These are phyloP conservation scores for Clavaria fumosa DNA, from an alignment of 768 basidiomycete species.

Conservation along the genomic window DNA sequence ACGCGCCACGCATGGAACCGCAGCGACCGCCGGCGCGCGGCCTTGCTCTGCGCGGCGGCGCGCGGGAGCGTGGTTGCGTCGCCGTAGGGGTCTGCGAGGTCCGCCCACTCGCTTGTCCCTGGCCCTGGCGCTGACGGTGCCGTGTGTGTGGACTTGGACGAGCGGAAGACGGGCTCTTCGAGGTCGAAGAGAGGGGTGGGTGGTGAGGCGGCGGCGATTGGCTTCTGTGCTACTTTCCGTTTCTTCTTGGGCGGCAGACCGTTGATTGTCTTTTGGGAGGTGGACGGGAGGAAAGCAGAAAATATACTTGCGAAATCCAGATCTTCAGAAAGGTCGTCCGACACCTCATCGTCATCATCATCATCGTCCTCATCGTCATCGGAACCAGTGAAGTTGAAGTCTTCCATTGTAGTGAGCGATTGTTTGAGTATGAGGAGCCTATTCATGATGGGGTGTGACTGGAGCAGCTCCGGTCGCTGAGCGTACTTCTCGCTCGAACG, in stretches of 20 bases:
- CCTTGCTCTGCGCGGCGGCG: constrained; percentile 74
- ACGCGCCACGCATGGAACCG: constrained; percentile 92
- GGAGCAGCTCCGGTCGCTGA: constrained; percentile 43
- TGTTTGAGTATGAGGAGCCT: constrained; percentile 77
- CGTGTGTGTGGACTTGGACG: constrained; percentile 22
- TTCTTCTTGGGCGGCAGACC: constrained; percentile 43
- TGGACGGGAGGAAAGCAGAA: constrained; percentile 40
- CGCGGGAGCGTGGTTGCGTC: constrained; percentile 55
- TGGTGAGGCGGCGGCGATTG: constrained; percentile 10
- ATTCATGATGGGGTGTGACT: constrained; percentile 52
- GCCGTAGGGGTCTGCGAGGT: constrained; percentile 42
- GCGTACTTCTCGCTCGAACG: constrained; percentile 52
- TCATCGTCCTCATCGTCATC: constrained; percentile 31
- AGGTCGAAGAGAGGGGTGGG: constrained; percentile 51
- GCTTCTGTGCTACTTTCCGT: constrained; percentile 33
- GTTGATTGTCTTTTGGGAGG: constrained; percentile 13
- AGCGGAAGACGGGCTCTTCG: constrained; percentile 58
- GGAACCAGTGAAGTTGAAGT: constrained; percentile 58
- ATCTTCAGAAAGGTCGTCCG: constrained; percentile 15
- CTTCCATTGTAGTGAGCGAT: constrained; percentile 66
- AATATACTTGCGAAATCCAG: constrained; percentile 35
- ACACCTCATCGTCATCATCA: constrained; percentile 19
- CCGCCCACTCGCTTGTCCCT: no score
- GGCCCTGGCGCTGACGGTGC: constrained; percentile 12
- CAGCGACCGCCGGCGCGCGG: constrained; percentile 62